Evolutionary conservation across 257 asterid genomes (phyloP), one percentile per base, ranked within the genome.

Genomic region (Solanum rostratum): DNA sequence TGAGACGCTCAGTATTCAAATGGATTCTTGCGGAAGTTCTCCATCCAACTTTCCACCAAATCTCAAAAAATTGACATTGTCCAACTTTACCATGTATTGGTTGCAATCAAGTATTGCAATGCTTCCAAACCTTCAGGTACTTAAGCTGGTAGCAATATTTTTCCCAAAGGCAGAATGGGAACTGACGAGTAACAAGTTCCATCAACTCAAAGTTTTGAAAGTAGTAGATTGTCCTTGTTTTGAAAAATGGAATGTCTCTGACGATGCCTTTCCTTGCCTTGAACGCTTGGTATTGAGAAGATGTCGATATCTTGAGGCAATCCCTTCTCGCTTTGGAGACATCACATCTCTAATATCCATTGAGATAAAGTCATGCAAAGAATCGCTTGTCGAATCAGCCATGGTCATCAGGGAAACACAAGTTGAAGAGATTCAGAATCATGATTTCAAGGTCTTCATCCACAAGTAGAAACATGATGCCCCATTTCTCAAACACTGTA

Each of bases 321-420:
- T 73, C 39, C 86, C 86, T 55, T 84, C 83, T 19, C 39, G 79
- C 20, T 45, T 84, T 15, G 86, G 83, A 43, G 74, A 62, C 30
- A 74, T 74, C 54, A 46, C 76, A 15, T 22, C 65, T 15, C 62
- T 73, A 15, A 18, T 16, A 80, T 10, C 50, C 43, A 71, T 84
- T 65, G 74, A 84, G 55, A 45, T 84, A 57, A 59, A 55, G 10
- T 68, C 73, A 53, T 71, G 74, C 70, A n/a, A 14, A 15, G 52
- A 41, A 30, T 53, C 73, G 1, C 73, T 69, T 19, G 50, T 13
- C 12, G 5, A 74, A 24, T 74, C 66, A 14, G n/a, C 83, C 27
- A 84, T 80, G 69, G 24, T 37, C 63, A 22, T 39, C n/a, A 71
- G 20, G 37, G 80, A 71, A 43, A 41, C 55, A 71, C 37, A 71